These are phyloP conservation scores for Pichia deserticola DNA, from an alignment of 805 yeast genomes.

Conservation along the genomic window DNA sequence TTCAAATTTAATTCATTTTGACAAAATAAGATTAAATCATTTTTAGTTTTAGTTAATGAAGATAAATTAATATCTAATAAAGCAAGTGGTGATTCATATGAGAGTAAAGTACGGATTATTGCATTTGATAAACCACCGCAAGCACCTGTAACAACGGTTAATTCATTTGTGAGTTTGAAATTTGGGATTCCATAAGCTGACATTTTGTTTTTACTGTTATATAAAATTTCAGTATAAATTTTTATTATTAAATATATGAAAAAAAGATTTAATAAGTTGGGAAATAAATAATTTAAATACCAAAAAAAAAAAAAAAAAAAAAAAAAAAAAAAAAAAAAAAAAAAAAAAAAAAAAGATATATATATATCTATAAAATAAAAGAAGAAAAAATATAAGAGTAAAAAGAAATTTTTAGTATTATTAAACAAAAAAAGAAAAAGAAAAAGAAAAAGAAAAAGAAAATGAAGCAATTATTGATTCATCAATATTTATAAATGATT, in stretches of 20 bases:
- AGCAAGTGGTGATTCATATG: conserved; percentile 74
- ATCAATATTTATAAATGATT: too few species aligned
- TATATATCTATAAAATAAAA: too few species aligned
- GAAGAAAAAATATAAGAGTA: too few species aligned
- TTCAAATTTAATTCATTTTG: conserved; percentile 22
- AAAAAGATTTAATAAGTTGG: too few species aligned
- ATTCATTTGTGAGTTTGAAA: conserved; percentile 61
- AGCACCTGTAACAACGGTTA: conserved; percentile 74
- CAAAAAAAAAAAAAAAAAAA: too few species aligned
- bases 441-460: too few species aligned
- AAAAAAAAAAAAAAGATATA: too few species aligned
- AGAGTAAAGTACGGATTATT: conserved; percentile 56
- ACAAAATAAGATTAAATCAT: conserved; percentile 30
- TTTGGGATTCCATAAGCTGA: conserved; percentile 38
- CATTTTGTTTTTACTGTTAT: not conserved
- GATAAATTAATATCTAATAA: conserved; percentile 61
- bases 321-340: not conserved
- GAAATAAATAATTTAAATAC: too few species aligned
- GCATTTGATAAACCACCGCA: conserved; percentile 72
- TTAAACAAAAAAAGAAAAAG: too few species aligned
- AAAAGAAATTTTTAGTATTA: too few species aligned
- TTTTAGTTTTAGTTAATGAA: conserved; percentile 49
- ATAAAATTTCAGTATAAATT: not conserved
- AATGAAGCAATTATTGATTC: too few species aligned
- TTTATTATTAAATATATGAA: not conserved